Evolutionary conservation across 2,329 filamentous ascomycete species (phyloP), one percentile per base, ranked within the genome.

Genomic region (Curvularia lunata): DNA sequence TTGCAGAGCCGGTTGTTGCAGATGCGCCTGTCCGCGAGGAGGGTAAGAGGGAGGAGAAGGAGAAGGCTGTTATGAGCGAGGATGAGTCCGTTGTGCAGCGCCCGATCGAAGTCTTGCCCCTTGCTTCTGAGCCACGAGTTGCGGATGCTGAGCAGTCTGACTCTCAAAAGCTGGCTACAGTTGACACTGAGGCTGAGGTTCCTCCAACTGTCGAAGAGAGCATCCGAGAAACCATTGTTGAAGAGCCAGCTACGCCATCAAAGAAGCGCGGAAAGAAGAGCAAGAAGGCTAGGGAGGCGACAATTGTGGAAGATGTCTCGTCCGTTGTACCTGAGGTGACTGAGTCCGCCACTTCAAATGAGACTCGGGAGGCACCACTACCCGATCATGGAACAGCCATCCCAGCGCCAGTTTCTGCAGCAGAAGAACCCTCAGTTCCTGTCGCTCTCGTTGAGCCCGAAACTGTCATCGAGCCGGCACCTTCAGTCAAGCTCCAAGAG

Each of bases 31-130:
- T 57, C 16, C 58, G 40, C 18, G 62, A 68, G 25, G 46, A 59
- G 40, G 72, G 66, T 57, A 69, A 72, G 52, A 68, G 68, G 13
- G 68, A 70, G 18, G 64, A 71, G 30, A 64, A 70, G 23, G 65
- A 63, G 49, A 67, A 65, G 48, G 61, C 30, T 37, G 42, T 58
- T 38, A 8, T 60, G 13, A 47, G 37, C 34, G 27, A 38, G 12
- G 55, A 64, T 40, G 43, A 59, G 41, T 43, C 49, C 42, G 7
- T 25, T 19, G 5, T 47, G 19, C 48, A 64, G 32, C 51, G 38
- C 28, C 23, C 40, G 10, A 47, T 4, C 16, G 46, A 50, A 41
- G 13, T 21, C 10, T 16, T 23, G 25, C 42, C 32, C 23, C 8
- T 23, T 12, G 30, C 34, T 38, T n/a, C 37, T 25, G 46, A 48